phyloP scores from a whole-genome alignment of 2,329 filamentous ascomycete species.

The Dactylellina haptotyla region DNA sequence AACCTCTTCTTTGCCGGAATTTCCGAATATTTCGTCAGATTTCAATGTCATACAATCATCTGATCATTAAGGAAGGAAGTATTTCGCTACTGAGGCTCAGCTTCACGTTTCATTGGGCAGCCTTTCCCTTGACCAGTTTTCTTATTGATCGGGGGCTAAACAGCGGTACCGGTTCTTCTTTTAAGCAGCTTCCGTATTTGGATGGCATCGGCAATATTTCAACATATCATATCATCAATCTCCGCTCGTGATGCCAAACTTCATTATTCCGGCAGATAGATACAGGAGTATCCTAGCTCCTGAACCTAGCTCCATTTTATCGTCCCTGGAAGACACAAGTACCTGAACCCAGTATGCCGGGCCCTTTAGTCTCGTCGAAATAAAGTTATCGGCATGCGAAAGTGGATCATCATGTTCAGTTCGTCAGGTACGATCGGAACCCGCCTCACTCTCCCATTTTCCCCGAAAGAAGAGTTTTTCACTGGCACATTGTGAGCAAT shows the following conservation, averaged over 20 bases:
- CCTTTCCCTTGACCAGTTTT: neutral
- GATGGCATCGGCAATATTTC: slow-evolving; percentile 13
- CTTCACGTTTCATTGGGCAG: neutral
- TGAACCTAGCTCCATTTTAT: neutral
- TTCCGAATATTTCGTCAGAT: neutral
- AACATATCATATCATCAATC: neutral
- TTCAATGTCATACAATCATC: neutral
- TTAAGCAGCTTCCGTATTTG: neutral
- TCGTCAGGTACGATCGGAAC: no score
- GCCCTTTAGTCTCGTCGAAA: no score
- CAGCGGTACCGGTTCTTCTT: neutral
- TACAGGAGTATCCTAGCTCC: no score
- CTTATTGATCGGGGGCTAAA: neutral
- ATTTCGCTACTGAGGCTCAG: neutral
- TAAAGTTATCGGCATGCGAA: no score
- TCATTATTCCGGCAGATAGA: no score
- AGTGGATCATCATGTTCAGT: no score
- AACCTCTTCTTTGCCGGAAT: neutral
- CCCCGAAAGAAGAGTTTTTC: no score
- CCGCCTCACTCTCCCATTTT: no score
- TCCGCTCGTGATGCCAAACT: slow-evolving; percentile 7
- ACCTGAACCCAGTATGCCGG: no score
- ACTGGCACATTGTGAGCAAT: no score
- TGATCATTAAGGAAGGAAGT: neutral
- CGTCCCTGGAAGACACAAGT: no score